These are phyloP conservation scores for Myriosclerotinia scirpicola DNA, from an alignment of 2,329 filamentous ascomycete genomes.

Conservation along the genomic window DNA sequence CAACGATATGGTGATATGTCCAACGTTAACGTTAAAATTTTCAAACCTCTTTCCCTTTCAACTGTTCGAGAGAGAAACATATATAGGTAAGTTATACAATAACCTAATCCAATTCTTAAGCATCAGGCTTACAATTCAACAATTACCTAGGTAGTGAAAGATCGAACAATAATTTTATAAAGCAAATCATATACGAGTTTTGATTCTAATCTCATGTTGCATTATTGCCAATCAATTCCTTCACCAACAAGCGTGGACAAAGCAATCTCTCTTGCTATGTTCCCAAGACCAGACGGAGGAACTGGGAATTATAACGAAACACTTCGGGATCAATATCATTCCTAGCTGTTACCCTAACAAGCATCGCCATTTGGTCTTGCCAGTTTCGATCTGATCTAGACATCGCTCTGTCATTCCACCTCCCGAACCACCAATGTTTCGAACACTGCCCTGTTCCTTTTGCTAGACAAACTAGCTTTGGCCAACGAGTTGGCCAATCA, in stretches of 20 bases:
- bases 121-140: neutral
- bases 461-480: constrained; percentile 13
- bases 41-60: neutral
- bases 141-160: neutral
- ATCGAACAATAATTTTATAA: neutral
- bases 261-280: neutral
- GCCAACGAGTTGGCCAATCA: constrained; percentile 12
- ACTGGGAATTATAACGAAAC: constrained; percentile 11
- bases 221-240: neutral
- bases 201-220: neutral
- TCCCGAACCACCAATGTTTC: constrained; percentile 11
- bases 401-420: constrained; percentile 8
- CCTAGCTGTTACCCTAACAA: constrained; percentile 16
- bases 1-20: constrained; percentile 2
- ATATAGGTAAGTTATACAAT: neutral
- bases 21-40: neutral
- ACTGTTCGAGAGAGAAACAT: neutral
- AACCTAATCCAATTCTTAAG: neutral
- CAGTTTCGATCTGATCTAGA: constrained; percentile 12
- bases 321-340: constrained; percentile 10
- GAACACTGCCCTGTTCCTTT: constrained; percentile 2
- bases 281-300: constrained; percentile 13
- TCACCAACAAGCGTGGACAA: neutral
- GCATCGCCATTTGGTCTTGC: constrained; percentile 15
- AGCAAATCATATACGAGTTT: neutral